Conservation (phyloP, 1,284 basidiomycete genomes). For the Heterobasidion occidentale region DNA sequence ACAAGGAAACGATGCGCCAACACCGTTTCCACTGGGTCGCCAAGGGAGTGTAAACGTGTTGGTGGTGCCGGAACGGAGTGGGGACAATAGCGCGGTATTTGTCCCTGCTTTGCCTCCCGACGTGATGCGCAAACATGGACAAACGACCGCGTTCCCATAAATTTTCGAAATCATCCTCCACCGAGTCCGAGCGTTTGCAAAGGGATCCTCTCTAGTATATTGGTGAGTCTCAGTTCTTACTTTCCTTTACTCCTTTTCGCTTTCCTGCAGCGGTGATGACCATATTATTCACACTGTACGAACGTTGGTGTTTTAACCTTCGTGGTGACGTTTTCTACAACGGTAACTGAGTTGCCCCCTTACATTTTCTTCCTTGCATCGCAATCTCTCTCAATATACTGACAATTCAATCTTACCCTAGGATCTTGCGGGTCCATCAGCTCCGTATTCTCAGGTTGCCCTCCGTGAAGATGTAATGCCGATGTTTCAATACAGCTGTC, state of each 20-base stretch:
- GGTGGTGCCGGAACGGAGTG: too few species aligned
- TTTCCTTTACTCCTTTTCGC: neutral
- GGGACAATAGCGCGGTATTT: neutral
- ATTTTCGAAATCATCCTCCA: too few species aligned
- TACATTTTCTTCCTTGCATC: neutral
- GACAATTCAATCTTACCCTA: too few species aligned
- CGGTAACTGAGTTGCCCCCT: constrained; percentile 48
- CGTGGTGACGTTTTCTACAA: constrained; percentile 38
- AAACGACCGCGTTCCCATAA: neutral
- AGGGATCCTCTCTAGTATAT: too few species aligned
- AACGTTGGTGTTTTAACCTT: constrained; percentile 26
- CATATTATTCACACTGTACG: constrained; percentile 42
- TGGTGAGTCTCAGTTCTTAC: neutral
- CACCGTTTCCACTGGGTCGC: neutral
- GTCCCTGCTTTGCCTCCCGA: neutral
- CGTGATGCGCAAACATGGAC: neutral
- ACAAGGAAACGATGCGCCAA: neutral
- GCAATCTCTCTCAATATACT: neutral
- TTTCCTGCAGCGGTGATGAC: constrained; percentile 27
- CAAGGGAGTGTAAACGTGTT: neutral
- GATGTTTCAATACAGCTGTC: too few species aligned
- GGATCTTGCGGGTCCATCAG: too few species aligned
- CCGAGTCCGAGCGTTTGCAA: too few species aligned
- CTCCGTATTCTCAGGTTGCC: too few species aligned
- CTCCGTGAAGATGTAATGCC: too few species aligned